A percentile compares a stretch with the other conserved stretches of the same genome.
Evolutionary conservation across 768 basidiomycete species (phyloP).

Genomic region (Bullera alba): DNA sequence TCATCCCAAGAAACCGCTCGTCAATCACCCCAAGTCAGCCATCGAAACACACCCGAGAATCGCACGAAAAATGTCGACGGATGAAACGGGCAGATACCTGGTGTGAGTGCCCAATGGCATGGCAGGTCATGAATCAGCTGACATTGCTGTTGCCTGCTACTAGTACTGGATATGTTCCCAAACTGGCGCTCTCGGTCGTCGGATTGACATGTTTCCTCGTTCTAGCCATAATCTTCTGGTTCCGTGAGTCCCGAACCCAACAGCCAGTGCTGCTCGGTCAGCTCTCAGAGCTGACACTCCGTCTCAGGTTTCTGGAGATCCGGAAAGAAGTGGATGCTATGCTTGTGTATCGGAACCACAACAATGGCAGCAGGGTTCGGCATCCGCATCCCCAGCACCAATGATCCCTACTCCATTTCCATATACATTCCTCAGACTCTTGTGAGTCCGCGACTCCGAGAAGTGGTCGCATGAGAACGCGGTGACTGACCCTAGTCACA

Average conservation of each 20-base stretch:
- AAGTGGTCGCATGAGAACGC: not conserved
- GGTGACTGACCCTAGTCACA: not conserved
- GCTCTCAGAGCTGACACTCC: not conserved
- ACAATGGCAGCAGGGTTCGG: conserved; percentile 9
- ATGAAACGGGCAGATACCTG: too few relatives aligned
- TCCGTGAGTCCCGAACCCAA: conserved; percentile 2
- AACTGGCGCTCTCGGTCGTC: not conserved
- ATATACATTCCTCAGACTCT: conserved; percentile 22
- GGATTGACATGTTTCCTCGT: conserved; percentile 2
- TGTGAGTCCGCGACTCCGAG: conserved; percentile 15
- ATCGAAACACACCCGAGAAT: too few relatives aligned
- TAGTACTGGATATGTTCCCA: conserved; percentile 8
- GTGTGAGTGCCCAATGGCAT: too few relatives aligned
- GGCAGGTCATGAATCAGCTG: too few relatives aligned
- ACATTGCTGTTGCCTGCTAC: too few relatives aligned
- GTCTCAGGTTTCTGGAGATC: conserved; percentile 3
- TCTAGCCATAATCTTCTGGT: conserved; percentile 3
- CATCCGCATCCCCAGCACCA: not conserved
- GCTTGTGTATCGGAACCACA: conserved; percentile 5
- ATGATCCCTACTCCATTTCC: conserved; percentile 1
- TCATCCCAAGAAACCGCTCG: too few relatives aligned
- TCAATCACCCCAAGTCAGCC: too few relatives aligned
- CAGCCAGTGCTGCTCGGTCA: not conserved
- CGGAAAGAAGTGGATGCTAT: conserved; percentile 5
- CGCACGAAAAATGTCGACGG: too few relatives aligned